Base-by-base conservation (phyloP, 306 rosid genomes). In the Vachellia pachyceras region DNA sequence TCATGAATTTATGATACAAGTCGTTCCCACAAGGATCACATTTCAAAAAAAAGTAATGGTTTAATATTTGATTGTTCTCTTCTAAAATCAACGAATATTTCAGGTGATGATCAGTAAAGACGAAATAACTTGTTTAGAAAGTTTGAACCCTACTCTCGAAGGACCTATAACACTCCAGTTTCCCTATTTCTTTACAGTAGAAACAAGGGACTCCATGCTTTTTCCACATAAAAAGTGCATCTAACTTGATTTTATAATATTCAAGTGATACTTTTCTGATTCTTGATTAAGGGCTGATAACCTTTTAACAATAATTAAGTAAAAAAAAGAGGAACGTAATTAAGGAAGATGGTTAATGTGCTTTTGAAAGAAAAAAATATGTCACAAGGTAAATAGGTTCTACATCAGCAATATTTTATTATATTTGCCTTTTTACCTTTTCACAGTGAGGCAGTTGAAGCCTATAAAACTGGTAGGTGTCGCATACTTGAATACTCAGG, bases 391-490 rank as follows among this genome's bases (percentile, higher is more conserved):
- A n/a, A n/a, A n/a, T n/a, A n/a, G n/a, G n/a, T n/a, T n/a, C n/a
- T n/a, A n/a, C n/a, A n/a, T n/a, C n/a, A n/a, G n/a, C n/a, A n/a
- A n/a, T n/a, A n/a, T n/a, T n/a, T n/a, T n/a, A n/a, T n/a, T n/a
- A n/a, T n/a, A n/a, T n/a, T n/a, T n/a, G n/a, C n/a, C n/a, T n/a
- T n/a, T n/a, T n/a, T n/a, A n/a, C n/a, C 67, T 65, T 36, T 77
- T 15, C 36, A 74, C 79, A 72, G 36, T 23, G 4, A 13, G 23
- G 13, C 10, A 66, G 18, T 10, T 37, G 35, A 64, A 23, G 69
- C 42, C 54, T 82, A 88, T 88, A 88, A 75, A 77, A 45, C 52
- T 36, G 67, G 73, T 79, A 13, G 45, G 8, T 76, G 10, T n/a
- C n/a, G n/a, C n/a, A n/a, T n/a, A n/a, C n/a, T n/a, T n/a, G n/a